Conservation (phyloP, 805 yeast genomes). For the Vanderwaltozyma polyspora region DNA sequence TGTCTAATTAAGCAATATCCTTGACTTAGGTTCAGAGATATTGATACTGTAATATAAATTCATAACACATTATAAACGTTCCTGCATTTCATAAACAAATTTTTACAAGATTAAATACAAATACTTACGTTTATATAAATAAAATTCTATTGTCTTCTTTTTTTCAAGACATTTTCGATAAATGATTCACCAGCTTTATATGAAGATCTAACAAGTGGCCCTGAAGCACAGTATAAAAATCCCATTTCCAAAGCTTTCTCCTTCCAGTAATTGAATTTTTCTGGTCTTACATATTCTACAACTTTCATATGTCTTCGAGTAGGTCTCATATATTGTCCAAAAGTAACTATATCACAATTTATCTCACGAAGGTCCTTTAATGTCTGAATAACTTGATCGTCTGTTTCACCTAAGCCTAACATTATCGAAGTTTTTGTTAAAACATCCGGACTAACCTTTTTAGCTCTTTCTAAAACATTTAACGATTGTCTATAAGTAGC, state of each 20-base stretch:
- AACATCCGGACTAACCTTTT: constrained; percentile 57
- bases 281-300: constrained; percentile 88
- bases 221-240: constrained; percentile 91
- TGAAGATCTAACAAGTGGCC: constrained; percentile 91
- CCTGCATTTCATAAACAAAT: neutral
- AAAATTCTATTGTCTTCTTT: constrained; percentile 39
- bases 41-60: no score
- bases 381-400: constrained; percentile 73
- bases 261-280: constrained; percentile 89
- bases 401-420: constrained; percentile 96
- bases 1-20: no score
- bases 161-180: constrained; percentile 82
- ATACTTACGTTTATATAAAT: no score
- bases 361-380: constrained; percentile 63
- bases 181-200: constrained; percentile 98
- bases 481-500: constrained; percentile 90
- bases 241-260: constrained; percentile 79
- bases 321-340: constrained; percentile 99
- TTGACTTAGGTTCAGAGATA: no score
- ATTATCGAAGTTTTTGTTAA: constrained; percentile 89
- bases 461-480: constrained; percentile 69
- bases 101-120: neutral
- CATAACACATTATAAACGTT: no score
- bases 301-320: constrained; percentile 98
- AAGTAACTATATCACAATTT: constrained; percentile 87